Conservation (phyloP, 2,329 filamentous ascomycete genomes). For the Colletotrichum siamense region DNA sequence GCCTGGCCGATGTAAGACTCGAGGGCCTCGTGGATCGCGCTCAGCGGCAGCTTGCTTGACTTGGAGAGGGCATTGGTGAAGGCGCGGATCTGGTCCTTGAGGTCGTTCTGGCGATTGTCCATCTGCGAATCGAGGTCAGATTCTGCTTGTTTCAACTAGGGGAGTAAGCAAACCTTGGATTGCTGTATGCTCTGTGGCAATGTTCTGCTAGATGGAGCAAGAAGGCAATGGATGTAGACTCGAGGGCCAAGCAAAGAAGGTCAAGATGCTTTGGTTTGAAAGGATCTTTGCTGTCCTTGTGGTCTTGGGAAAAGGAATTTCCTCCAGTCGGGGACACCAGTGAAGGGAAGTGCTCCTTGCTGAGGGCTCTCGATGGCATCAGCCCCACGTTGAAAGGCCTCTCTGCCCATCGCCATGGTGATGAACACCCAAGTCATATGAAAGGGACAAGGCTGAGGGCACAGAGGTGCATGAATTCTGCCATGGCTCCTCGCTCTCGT, state of each 20-base stretch:
- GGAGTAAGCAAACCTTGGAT: neutral
- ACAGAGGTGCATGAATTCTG: neutral
- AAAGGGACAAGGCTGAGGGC: neutral
- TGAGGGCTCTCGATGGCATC: neutral
- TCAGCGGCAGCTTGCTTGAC: neutral
- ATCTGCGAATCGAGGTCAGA: neutral
- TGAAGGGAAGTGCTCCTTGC: neutral
- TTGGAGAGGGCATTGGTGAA: neutral
- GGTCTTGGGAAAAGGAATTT: neutral
- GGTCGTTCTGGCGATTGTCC: neutral
- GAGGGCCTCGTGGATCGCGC: neutral
- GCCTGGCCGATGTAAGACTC: neutral
- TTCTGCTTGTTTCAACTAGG: neutral
- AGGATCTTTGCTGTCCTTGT: neutral
- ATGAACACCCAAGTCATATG: neutral
- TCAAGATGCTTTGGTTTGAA: neutral
- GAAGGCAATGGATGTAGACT: neutral
- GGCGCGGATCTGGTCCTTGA: neutral
- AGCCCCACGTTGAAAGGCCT: neutral
- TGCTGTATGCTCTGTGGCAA: neutral
- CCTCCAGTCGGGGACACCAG: neutral
- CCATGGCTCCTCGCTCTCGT: neutral
- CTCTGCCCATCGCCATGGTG: neutral
- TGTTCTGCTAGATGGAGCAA: neutral
- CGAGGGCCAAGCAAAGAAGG: fast-evolving